Percentiles rank a stretch among this genome's conserved stretches.
Evolutionary conservation across 345 rosid species (phyloP).

Genomic region (Eucalyptus victrix): DNA sequence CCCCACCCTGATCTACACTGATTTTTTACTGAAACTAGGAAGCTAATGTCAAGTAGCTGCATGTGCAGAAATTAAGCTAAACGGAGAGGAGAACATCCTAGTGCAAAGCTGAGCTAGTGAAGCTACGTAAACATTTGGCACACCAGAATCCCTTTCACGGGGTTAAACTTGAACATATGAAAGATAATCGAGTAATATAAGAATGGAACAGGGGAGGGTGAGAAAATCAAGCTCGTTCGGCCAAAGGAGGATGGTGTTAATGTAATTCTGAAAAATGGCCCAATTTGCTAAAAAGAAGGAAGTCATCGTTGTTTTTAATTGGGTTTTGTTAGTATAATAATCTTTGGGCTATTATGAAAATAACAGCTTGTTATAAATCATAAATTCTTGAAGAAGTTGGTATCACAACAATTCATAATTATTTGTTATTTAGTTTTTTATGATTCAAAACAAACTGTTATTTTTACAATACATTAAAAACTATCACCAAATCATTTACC

Average conservation of each 20-base stretch:
- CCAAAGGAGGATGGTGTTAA: neutral
- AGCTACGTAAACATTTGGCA: too few relatives aligned
- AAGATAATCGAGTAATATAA: neutral
- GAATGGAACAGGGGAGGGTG: neutral
- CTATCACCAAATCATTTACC: too few relatives aligned
- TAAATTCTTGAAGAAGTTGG: neutral
- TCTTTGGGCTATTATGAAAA: too few relatives aligned
- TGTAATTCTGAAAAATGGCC: neutral
- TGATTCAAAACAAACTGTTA: too few relatives aligned
- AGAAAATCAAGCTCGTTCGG: neutral
- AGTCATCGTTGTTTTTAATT: neutral
- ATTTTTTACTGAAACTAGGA: neutral
- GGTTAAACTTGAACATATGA: neutral
- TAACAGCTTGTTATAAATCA: neutral
- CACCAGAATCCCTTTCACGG: neutral
- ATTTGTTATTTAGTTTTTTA: too few relatives aligned
- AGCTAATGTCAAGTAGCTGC: neutral
- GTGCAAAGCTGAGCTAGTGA: too few relatives aligned
- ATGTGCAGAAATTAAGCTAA: neutral
- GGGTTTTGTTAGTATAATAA: too few relatives aligned
- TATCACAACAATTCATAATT: too few relatives aligned
- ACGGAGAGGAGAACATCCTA: neutral
- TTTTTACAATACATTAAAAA: neutral
- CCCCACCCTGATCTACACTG: neutral
- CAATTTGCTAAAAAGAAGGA: neutral